phyloP scores from a whole-genome alignment of 116 monocot species.

The Papilionanthe hybrid region DNA sequence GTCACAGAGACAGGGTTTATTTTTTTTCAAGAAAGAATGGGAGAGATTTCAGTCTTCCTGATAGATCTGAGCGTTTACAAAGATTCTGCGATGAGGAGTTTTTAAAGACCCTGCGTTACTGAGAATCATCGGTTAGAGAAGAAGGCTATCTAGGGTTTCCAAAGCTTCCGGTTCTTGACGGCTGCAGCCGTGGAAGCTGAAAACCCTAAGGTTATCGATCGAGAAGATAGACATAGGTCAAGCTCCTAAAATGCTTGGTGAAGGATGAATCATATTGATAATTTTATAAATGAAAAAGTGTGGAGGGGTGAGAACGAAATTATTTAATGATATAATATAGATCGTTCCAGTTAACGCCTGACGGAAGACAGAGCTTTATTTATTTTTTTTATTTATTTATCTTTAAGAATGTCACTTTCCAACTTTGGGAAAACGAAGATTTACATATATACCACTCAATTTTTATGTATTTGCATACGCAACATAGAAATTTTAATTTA shows the following conservation, averaged over 20 bases:
- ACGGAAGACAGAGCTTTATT: background rate
- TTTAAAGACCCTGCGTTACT: background rate
- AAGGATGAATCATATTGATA: background rate
- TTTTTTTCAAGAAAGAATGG: conserved; percentile 8
- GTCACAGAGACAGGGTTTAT: conserved; percentile 4
- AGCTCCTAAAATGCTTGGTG: background rate
- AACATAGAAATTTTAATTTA: too few relatives aligned
- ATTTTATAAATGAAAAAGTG: background rate
- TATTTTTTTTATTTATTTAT: background rate
- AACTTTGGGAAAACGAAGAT: too few relatives aligned
- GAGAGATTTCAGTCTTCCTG: conserved; percentile 9
- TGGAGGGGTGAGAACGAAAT: background rate
- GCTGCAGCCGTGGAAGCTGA: background rate
- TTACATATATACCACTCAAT: too few relatives aligned
- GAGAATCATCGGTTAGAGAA: conserved; percentile 4
- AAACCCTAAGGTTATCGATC: conserved; percentile 16
- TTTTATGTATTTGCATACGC: too few relatives aligned
- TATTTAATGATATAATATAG: background rate
- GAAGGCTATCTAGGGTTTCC: conserved; percentile 6
- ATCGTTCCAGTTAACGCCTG: background rate
- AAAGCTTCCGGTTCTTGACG: background rate
- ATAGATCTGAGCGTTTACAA: conserved; percentile 1
- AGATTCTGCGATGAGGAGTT: background rate
- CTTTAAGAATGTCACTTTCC: too few relatives aligned
- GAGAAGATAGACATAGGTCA: background rate